Conservation (phyloP, 768 basidiomycete species). For the Sarcodon sp. region DNA sequence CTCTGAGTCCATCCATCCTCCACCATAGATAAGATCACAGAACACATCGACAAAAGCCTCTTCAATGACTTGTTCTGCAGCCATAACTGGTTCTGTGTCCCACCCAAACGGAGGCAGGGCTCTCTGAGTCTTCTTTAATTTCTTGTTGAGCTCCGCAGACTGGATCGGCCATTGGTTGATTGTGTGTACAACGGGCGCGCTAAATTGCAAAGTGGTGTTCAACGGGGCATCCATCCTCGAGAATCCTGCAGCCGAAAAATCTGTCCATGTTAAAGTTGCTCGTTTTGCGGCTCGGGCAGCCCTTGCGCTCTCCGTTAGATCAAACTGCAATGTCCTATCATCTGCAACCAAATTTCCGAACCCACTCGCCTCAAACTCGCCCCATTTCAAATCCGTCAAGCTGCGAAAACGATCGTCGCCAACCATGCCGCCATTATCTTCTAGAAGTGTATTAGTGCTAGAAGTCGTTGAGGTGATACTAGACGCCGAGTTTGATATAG, state of each 20-base stretch:
- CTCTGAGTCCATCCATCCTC: slow-evolving; percentile 77
- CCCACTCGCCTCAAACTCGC: slow-evolving; percentile 78
- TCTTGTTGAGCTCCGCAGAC: slow-evolving; percentile 57
- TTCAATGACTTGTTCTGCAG: slow-evolving; percentile 73
- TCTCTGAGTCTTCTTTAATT: slow-evolving; percentile 78
- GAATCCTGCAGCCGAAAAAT: slow-evolving; percentile 81
- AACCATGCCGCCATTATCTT: slow-evolving; percentile 12
- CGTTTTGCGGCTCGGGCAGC: slow-evolving; percentile 59
- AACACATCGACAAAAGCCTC: slow-evolving; percentile 85
- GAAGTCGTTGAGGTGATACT: slow-evolving; percentile 23
- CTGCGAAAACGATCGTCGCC: slow-evolving; percentile 67
- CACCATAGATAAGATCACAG: slow-evolving; percentile 69
- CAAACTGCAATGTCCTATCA: slow-evolving; percentile 79
- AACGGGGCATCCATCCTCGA: slow-evolving; percentile 65
- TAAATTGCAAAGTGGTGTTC: slow-evolving; percentile 73
- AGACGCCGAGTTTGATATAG: slow-evolving; percentile 20
- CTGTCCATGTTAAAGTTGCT: slow-evolving; percentile 79
- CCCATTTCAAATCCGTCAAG: slow-evolving; percentile 83
- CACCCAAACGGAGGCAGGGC: slow-evolving; percentile 78
- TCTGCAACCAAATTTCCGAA: slow-evolving; percentile 43
- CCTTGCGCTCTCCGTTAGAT: slow-evolving; percentile 81
- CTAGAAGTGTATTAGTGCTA: slow-evolving; percentile 14
- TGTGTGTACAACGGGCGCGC: slow-evolving; percentile 35
- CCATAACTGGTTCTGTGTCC: slow-evolving; percentile 80
- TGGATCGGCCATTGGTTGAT: slow-evolving; percentile 68